Conservation (phyloP, 495 filamentous ascomycete species). For the Aspergillus mulundensis region DNA sequence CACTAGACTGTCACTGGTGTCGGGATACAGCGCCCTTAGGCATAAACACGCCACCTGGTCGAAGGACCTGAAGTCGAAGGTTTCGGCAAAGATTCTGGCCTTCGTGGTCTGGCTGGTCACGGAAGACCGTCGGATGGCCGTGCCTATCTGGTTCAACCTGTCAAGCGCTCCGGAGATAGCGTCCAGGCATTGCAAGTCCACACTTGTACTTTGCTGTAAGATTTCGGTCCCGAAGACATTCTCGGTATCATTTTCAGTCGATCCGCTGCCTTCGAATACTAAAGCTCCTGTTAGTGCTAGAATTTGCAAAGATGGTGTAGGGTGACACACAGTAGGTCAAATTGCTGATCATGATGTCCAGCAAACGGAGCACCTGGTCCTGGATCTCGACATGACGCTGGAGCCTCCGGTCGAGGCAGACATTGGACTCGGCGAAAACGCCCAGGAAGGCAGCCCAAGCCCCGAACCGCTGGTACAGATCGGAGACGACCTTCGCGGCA, state of each 20-base stretch:
- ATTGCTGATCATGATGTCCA: constrained; percentile 5
- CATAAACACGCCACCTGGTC: background rate
- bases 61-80: background rate
- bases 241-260: background rate
- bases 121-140: constrained; percentile 3
- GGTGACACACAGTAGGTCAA: background rate
- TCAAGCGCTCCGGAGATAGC: background rate
- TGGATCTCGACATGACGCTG: constrained; percentile 2
- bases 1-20: background rate
- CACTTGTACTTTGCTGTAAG: background rate
- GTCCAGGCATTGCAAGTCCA: background rate
- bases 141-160: constrained; percentile 1
- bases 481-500: background rate
- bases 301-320: background rate
- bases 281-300: background rate
- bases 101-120: background rate
- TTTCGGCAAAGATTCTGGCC: background rate
- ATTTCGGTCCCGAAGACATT: no score
- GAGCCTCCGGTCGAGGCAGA: constrained; percentile 2
- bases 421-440: constrained; percentile 4
- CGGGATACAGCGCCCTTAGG: background rate
- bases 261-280: background rate
- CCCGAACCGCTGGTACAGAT: constrained; percentile 1
- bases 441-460: constrained; percentile 4
- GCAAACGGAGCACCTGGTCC: constrained; percentile 5